Evolutionary conservation across 192 early-diverging fungal species (phyloP).

Genomic region (Allomyces macrogynus): DNA sequence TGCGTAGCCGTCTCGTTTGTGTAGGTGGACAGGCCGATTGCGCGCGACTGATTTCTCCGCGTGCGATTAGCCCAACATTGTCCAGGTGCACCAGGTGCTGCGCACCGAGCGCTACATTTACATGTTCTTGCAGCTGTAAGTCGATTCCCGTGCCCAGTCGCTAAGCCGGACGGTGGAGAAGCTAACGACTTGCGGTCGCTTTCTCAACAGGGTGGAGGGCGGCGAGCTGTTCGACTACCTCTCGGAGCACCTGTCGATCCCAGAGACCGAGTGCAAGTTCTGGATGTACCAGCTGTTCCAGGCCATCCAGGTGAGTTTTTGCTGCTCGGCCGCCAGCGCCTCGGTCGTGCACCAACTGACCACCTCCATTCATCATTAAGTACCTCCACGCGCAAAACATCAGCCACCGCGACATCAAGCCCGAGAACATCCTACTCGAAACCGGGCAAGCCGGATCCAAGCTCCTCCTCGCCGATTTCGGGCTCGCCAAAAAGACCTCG

Average conservation of each 20-base stretch:
- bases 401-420: constrained; percentile 61
- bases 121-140: constrained; percentile 49
- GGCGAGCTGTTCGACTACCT: constrained; percentile 83
- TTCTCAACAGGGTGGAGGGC: constrained; percentile 33
- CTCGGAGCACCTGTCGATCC: constrained; percentile 35
- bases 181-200: too few relatives aligned
- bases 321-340: not conserved
- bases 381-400: constrained; percentile 63
- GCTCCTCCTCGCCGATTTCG: constrained; percentile 73
- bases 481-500: constrained; percentile 43
- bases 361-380: constrained; percentile 10
- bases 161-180: too few relatives aligned
- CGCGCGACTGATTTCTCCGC: too few relatives aligned
- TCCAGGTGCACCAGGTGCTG: constrained; percentile 41
- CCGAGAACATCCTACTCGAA: constrained; percentile 48
- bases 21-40: too few relatives aligned
- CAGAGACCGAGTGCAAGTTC: constrained; percentile 60
- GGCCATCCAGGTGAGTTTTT: constrained; percentile 29
- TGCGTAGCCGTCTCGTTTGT: too few relatives aligned
- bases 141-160: not conserved
- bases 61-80: constrained; percentile 30
- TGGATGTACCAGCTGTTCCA: constrained; percentile 49
- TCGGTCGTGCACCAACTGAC: not conserved
- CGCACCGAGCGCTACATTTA: constrained; percentile 36
- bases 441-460: constrained; percentile 25